phyloP scores from a whole-genome alignment of 805 yeast genomes.

The baker's yeast (Saccharomyces cerevisiae) region DNA sequence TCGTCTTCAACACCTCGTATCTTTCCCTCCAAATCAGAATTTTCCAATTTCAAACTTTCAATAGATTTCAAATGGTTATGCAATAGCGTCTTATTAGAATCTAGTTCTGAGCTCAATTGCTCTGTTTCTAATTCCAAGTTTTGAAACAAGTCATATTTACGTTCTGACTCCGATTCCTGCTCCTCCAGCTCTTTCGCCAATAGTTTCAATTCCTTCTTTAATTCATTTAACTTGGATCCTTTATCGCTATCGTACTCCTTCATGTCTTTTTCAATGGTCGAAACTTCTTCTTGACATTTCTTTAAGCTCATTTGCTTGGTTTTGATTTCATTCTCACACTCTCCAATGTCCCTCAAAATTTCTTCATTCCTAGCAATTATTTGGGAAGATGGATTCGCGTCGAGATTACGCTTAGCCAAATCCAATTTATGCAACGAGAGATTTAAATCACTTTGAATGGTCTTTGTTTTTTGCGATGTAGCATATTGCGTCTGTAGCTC shows the following conservation, averaged over 20 bases:
- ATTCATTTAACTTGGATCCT: conserved; percentile 65
- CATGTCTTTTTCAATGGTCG: conserved; percentile 62
- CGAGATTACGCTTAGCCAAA: conserved; percentile 46
- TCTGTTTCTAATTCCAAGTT: conserved; percentile 62
- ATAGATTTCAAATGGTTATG: conserved; percentile 29
- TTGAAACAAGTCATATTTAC: conserved; percentile 49
- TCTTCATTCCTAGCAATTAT: conserved; percentile 44
- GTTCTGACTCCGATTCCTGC: conserved; percentile 36
- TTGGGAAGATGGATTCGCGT: conserved; percentile 47
- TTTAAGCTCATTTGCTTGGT: conserved; percentile 30
- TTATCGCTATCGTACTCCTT: conserved; percentile 73
- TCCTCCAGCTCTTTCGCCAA: conserved; percentile 32
- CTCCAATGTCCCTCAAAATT: conserved; percentile 39
- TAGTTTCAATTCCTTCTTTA: conserved; percentile 43
- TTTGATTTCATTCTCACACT: conserved; percentile 33
- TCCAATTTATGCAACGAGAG: conserved; percentile 52
- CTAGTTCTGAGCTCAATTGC: conserved; percentile 52
- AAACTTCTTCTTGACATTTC: conserved; percentile 38
- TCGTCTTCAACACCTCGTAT: conserved; percentile 23
- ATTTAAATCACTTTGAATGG: conserved; percentile 51
- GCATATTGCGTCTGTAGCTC: conserved; percentile 37
- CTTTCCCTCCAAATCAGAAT: conserved; percentile 32
- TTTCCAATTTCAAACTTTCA: conserved; percentile 28
- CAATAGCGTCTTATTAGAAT: conserved; percentile 24
- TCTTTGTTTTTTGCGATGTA: conserved; percentile 42